Conservation (phyloP, 768 basidiomycete species). For the Lactarius pseudohatsudake region DNA sequence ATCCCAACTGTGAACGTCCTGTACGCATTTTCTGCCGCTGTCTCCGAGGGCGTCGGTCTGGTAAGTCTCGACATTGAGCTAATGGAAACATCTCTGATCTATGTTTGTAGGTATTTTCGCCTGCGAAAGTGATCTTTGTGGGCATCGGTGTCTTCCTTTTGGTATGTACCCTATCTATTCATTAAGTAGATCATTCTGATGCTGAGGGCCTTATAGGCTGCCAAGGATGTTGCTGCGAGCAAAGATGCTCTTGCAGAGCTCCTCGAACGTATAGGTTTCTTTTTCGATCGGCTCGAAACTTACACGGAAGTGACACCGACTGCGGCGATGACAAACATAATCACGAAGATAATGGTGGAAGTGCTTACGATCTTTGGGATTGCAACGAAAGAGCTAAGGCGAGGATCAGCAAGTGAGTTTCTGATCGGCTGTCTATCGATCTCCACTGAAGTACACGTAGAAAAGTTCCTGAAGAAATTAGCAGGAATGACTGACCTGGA, state of each 20-base stretch:
- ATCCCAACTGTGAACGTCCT: no score
- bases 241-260: not conserved
- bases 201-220: not conserved
- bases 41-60: no score
- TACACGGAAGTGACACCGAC: not conserved
- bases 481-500: not conserved
- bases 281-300: not conserved
- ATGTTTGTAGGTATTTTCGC: not conserved
- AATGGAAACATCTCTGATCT: not conserved
- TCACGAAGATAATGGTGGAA: not conserved
- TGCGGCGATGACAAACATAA: not conserved
- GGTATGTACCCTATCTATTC: not conserved
- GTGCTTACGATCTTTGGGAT: not conserved
- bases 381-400: not conserved
- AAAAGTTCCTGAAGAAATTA: not conserved
- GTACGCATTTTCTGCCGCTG: no score
- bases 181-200: not conserved
- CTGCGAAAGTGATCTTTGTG: not conserved
- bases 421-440: not conserved
- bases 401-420: not conserved
- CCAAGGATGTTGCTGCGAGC: not conserved
- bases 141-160: not conserved
- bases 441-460: not conserved
- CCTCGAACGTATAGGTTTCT: not conserved
- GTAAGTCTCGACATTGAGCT: no score